Evolutionary conservation across 2,329 filamentous ascomycete genomes (phyloP), one percentile per base, ranked within the genome.

Genomic region (Tolypocladium amazonense): DNA sequence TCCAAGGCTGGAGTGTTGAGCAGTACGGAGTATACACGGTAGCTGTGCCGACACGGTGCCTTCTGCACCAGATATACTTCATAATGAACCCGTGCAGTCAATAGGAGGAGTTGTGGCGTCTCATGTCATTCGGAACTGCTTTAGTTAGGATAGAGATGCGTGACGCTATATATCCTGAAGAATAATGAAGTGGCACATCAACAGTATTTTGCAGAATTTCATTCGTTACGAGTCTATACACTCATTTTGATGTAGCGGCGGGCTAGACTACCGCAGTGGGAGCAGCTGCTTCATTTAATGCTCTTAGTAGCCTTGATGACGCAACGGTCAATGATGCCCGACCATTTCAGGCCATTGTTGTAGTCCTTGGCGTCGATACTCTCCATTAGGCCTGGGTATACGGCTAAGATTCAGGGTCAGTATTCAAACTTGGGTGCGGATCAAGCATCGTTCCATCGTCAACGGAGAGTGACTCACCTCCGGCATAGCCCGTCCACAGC

Each of bases 401-500:
- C 84, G 57, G 82, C 82, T 82, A 56, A 53, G 1, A 14, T 4
- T 8, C 15, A 3, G 15, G 11, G 55, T 65, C 38, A 64, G 59
- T 45, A 58, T 20, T 15, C 18, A 35, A 3, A 3, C 35, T n/a
- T 9, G 20, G 4, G 30, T 9, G 7, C 50, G 20, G 7, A 8
- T 27, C 2, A 12, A 38, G 4, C 9, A 23, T 9, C n/a, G 23
- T 12, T 4, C 11, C 30, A 25, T 15, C 38, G 2, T 14, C 15
- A 12, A 7, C n/a, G 41, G 56, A 18, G 75, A 20, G 41, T 56
- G 18, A 75, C 81, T 73, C 68, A 87, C 84, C 83, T 69, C 92
- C 92, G 0, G 91, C 79, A 72, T 97, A 97, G 0, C 92, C 92
- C 0, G 91, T 96, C 91, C 92, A 96, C 56, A 93, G 72, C 0